Base-by-base conservation (phyloP, 441 rosid genomes). In the Macaranga tanarius region DNA sequence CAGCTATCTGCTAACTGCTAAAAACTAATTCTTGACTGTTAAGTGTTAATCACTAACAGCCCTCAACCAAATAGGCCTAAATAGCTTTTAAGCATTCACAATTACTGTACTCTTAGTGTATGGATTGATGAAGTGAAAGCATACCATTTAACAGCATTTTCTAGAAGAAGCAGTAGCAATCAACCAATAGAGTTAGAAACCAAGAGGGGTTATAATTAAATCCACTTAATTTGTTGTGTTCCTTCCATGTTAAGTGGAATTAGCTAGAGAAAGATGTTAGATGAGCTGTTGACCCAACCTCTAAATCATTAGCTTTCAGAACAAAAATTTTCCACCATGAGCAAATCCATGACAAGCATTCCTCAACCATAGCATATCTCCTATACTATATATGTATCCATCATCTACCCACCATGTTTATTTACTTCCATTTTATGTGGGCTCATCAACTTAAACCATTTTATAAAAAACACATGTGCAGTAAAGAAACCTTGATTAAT, bases 331-430 rank as follows among this genome's bases (percentile, higher is more conserved):
- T 48, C 63, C 8, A 7, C 40, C 17, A 8, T 15, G 38, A 5
- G 47, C 5, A 26, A 48, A 50, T 70, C 52, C 17, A 15, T 52
- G 77, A 77, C 25, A 70, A 23, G 47, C 55, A 76, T 74, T 54
- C 40, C 64, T 74, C 76, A 80, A 76, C 83, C 76, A 67, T 7
- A 76, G 34, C 0, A 17, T 20, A 31, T 45, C 55, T 47, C 42
- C 17, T 1, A 7, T 42, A 13, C 22, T 50, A 28, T 4, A n/a
- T 13, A 10, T 65, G 66, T 66, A 48, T 16, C 71, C 19, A 28
- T 72, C 75, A 44, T 19, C 42, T 23, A 72, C 59, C 75, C 62
- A 63, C 75, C 62, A 1, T 28, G 0, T 25, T 50, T 71, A 17
- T 17, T 45, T 3, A 28, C 9, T n/a, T 61, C 38, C 38, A 31